Percentiles rank a stretch among this genome's conserved stretches.
Evolutionary conservation across 106 monocot species (phyloP).

Genomic region (Apostasia shenzhenica): DNA sequence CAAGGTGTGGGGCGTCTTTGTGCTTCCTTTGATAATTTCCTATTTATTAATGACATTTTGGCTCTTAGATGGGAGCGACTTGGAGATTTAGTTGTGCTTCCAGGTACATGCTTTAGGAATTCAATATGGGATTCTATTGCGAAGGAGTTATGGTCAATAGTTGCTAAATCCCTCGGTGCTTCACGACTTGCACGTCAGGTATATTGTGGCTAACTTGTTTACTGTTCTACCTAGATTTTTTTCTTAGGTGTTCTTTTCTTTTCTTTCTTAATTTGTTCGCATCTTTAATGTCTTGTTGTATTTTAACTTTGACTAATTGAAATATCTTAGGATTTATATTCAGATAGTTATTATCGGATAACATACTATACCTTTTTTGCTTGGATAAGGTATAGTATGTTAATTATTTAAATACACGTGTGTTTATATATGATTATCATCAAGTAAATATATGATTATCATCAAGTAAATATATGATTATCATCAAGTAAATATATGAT

Average conservation of each 20-base stretch:
- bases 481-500: too few relatives aligned
- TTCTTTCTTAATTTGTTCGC: background rate
- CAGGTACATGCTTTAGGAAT: slow-evolving; percentile 80
- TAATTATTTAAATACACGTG: too few relatives aligned
- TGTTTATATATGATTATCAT: too few relatives aligned
- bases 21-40: background rate
- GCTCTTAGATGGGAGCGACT: slow-evolving; percentile 82
- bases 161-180: slow-evolving; percentile 73
- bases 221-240: background rate
- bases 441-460: too few relatives aligned
- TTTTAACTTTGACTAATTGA: background rate
- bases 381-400: too few relatives aligned
- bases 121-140: slow-evolving; percentile 60
- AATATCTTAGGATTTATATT: background rate
- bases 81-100: slow-evolving; percentile 89
- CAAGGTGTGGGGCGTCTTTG: background rate
- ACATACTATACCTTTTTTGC: too few relatives aligned
- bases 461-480: too few relatives aligned
- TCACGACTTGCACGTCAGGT: slow-evolving; percentile 91
- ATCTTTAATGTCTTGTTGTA: too few relatives aligned
- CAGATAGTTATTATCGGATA: too few relatives aligned
- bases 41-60: slow-evolving; percentile 3
- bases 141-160: slow-evolving; percentile 73
- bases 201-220: slow-evolving; percentile 8
- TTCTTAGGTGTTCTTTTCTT: background rate